Percentiles rank a stretch among this genome's conserved stretches.
Evolutionary conservation across 2,329 filamentous ascomycete species (phyloP).

Genomic region (Ascochyta clinopodiicola): DNA sequence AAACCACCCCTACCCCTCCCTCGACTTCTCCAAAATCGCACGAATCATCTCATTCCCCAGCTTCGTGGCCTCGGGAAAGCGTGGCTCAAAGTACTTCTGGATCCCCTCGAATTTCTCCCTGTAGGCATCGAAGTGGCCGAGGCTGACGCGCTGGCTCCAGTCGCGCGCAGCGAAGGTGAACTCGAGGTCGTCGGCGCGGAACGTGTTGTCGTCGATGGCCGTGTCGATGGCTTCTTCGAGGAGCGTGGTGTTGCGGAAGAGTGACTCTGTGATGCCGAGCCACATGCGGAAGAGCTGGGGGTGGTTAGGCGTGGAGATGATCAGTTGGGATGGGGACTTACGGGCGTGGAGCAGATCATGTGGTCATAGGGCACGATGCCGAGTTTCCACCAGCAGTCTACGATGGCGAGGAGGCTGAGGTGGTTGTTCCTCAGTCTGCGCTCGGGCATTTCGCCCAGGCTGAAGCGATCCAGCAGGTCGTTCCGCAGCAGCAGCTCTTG

Average conservation of each 20-base stretch:
- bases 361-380: conserved; percentile 97
- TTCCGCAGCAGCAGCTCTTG: conserved; percentile 77
- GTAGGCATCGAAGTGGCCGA: conserved; percentile 93
- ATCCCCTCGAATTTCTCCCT: conserved; percentile 89
- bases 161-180: conserved; percentile 96
- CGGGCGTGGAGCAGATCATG: conserved; percentile 98
- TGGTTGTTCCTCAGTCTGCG: conserved; percentile 87
- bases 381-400: conserved; percentile 96
- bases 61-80: conserved; percentile 85
- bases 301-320: not conserved
- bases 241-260: conserved; percentile 82
- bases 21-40: conserved; percentile 84
- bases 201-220: conserved; percentile 87
- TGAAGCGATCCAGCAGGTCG: conserved; percentile 86
- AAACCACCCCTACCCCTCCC: not conserved
- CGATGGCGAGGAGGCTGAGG: conserved; percentile 90
- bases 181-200: conserved; percentile 93
- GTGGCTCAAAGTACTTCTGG: conserved; percentile 87
- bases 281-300: conserved; percentile 84
- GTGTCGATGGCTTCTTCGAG: conserved; percentile 86
- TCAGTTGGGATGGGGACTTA: conserved; percentile 47
- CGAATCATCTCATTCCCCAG: conserved; percentile 97
- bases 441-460: conserved; percentile 72
- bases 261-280: conserved; percentile 94
- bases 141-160: conserved; percentile 91